A percentile compares a stretch with the other conserved stretches of the same genome.
Evolutionary conservation across 495 filamentous ascomycete species (phyloP).

Genomic region (Saxophila tyrrhenica): DNA sequence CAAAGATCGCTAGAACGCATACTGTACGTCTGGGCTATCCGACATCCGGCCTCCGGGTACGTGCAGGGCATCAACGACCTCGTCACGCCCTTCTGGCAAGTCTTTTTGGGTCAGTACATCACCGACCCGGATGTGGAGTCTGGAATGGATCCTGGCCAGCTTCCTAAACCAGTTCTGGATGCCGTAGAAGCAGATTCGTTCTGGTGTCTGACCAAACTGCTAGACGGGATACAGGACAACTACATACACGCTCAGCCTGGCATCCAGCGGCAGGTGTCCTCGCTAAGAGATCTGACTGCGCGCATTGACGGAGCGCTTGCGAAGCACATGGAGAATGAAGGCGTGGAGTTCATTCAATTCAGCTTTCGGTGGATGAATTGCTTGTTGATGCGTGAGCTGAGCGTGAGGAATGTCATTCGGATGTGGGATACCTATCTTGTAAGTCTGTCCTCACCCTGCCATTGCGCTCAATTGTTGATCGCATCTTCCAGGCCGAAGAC

Average conservation of each 20-base stretch:
- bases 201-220: conserved; percentile 92
- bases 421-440: conserved; percentile 99
- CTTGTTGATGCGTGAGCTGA: conserved; percentile 92
- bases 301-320: conserved; percentile 78
- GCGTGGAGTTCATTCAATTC: conserved; percentile 97
- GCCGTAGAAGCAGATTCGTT: conserved; percentile 97
- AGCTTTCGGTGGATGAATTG: conserved; percentile 99
- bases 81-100: conserved; percentile 95
- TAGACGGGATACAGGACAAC: conserved; percentile 97
- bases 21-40: conserved; percentile 93
- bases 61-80: conserved; percentile 98
- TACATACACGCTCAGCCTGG: conserved; percentile 96
- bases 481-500: conserved; percentile 66
- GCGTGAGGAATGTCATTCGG: conserved; percentile 84
- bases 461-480: background rate
- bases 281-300: conserved; percentile 75
- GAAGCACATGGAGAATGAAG: conserved; percentile 77
- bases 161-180: conserved; percentile 83
- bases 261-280: conserved; percentile 85
- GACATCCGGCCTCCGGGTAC: conserved; percentile 93
- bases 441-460: conserved; percentile 22
- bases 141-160: conserved; percentile 91
- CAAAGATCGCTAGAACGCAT: conserved; percentile 89
- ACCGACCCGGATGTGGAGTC: conserved; percentile 82
- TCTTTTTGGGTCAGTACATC: conserved; percentile 89